Evolutionary conservation across 108 stramenopile species (phyloP), one percentile per base, ranked within the genome.

Genomic region (Skeletonema tropicum): DNA sequence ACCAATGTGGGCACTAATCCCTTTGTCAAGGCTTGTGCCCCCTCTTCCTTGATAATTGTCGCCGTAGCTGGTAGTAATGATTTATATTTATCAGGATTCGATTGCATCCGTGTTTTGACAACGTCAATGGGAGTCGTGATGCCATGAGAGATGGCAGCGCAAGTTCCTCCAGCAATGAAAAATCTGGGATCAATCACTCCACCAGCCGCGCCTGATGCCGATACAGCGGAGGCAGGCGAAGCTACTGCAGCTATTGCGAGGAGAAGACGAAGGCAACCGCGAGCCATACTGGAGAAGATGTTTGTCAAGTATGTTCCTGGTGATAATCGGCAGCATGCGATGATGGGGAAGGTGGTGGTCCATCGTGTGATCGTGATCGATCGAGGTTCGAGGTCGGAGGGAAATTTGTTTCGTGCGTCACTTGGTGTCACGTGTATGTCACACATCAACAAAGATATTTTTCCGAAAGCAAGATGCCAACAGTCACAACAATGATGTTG

Each of bases 71-170:
- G 65, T 13, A 78, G 61, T 1, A 80, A 42, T 9, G 73, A 60
- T 32, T 85, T 67, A 42, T 86, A 87, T 59, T 86, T 81, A 12
- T 83, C 59, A 6, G 94, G 89, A 61, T 90, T 67, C 10, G 92
- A 86, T 74, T 97, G 97, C 68, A 90, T 86, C 4, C 86, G 71
- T 19, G 95, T 96, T 66, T 97, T 97, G 15, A 96, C 91, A 4
- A 97, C 97, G 73, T 96, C 97, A 64, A 94, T 89, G 11, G 95
- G 95, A 6, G 89, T 90, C 0, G 95, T 96, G 41, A 93, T 84
- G 0, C 93, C 95, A 67, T 96, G 95, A 33, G 85, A 86, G 55
- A 84, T 84, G 31, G 93, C 93, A 38, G 95, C 95, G 74, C 91
- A 94, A 2, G 88, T 86, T 59, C 93, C 92, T 41, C 94, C 94